Evolutionary conservation across 176 grass and related monocot genomes (phyloP), one percentile per base, ranked within the genome.

Genomic region (Rhynchospora tenuis): DNA sequence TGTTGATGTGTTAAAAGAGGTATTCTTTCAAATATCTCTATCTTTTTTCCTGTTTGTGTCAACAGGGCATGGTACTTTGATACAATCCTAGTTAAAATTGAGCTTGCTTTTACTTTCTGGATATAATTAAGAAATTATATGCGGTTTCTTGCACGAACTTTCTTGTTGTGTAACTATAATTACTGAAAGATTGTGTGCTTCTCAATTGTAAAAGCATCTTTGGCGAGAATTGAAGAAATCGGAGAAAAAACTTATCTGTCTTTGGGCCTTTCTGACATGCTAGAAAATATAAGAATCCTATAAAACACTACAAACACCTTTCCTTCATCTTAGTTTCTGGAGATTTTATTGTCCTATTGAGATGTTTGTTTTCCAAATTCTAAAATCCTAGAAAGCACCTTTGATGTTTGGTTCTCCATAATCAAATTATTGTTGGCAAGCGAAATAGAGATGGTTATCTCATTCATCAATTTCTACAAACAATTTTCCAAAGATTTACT

Each of bases 1-100:
- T 81, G 57, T 88, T 38, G 90, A 90, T 59, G 87, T 91, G 27
- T 76, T 98, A 78, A 84, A 98, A 84, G 95, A 98, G 95, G 93
- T 94, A 81, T 88, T 4, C 13, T 26, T 6, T 52, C 4, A 28
- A 62, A 64, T 1, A 71, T 72, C 62, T 81, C 64, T 68, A 62
- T 11, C 17, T 23, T 46, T 52, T 64, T 44, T n/a, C 78, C 46
- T 42, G 65, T 42, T 68, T 43, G n/a, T 45, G 46, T 84, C 13
- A 44, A 24, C 2, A 45, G 9, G 2, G 48, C 54, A 23, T 57
- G 42, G 55, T 52, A 29, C 55, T 50, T 82, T 20, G 24, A 16
- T 22, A 57, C 22, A 31, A 65, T 52, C 24, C 43, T 82, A 33
- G 64, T 70, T 81, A 38, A n/a, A 81, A 47, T 64, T 22, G 5